Percentiles rank a stretch among this genome's conserved stretches.
These are phyloP conservation scores for Melaleuca alternifolia DNA, from an alignment of 345 rosid genomes.

Conservation along the genomic window DNA sequence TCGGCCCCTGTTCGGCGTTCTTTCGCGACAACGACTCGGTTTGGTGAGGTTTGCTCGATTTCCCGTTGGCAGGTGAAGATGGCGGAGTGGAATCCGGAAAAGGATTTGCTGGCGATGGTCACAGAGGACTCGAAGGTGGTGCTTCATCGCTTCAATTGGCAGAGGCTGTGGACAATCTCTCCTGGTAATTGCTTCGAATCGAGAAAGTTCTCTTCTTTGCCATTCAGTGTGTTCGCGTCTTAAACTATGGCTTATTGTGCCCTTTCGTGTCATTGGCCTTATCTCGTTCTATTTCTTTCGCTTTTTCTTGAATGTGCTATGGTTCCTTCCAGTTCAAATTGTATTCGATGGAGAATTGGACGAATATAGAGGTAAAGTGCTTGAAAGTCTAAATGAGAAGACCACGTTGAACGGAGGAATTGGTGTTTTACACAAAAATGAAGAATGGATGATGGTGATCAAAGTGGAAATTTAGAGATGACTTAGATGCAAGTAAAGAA, in stretches of 20 bases:
- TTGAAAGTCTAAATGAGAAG: not conserved
- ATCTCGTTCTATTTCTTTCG: too few species aligned
- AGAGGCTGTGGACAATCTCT: too few species aligned
- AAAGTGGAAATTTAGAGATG: not conserved
- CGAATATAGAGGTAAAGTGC: not conserved
- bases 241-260: not conserved
- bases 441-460: not conserved
- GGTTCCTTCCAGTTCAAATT: not conserved
- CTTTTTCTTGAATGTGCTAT: too few species aligned
- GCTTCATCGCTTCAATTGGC: not conserved
- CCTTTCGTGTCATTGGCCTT: not conserved
- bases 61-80: too few species aligned
- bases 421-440: not conserved
- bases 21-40: too few species aligned
- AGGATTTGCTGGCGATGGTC: too few species aligned
- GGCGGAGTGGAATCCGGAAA: too few species aligned
- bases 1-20: not conserved
- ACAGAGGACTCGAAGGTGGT: too few species aligned
- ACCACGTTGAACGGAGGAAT: not conserved
- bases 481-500: not conserved
- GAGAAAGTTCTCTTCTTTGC: not conserved
- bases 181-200: too few species aligned
- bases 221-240: not conserved
- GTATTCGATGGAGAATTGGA: not conserved
- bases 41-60: too few species aligned